Conservation (phyloP, 768 basidiomycete genomes). For the Gymnopilus dilepis region DNA sequence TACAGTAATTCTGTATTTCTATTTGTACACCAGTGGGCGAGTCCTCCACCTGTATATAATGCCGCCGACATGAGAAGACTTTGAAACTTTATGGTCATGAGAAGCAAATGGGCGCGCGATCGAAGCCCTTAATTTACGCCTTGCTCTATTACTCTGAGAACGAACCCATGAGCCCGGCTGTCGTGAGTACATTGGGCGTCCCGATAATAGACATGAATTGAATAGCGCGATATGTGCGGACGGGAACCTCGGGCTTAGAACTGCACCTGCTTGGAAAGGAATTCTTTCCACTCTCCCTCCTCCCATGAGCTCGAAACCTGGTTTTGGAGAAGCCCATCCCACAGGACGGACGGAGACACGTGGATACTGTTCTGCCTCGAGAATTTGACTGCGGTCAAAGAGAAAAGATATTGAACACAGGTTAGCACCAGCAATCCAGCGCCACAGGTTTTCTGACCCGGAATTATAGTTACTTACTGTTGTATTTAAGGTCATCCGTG, state of each 20-base stretch:
- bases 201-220: background rate
- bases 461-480: slow-evolving; percentile 54
- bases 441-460: no score
- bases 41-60: background rate
- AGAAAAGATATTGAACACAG: background rate
- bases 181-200: background rate
- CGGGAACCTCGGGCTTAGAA: background rate
- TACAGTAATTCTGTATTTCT: slow-evolving; percentile 2
- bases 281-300: slow-evolving; percentile 80
- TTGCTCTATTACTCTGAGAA: background rate
- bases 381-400: slow-evolving; percentile 66
- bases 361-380: slow-evolving; percentile 92
- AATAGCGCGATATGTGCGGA: background rate
- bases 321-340: slow-evolving; percentile 74
- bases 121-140: background rate
- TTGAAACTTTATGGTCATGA: background rate
- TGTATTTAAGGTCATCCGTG: slow-evolving; percentile 88
- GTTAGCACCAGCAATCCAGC: no score
- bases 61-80: background rate
- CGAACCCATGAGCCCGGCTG: no score
- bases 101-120: slow-evolving; percentile 4
- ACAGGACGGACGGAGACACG: slow-evolving; percentile 83
- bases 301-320: slow-evolving; percentile 86
- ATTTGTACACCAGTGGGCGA: background rate
- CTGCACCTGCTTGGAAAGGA: slow-evolving; percentile 62